Base-by-base conservation (phyloP, 352 stramenopile genomes). In the Phytopythium ostracodes region DNA sequence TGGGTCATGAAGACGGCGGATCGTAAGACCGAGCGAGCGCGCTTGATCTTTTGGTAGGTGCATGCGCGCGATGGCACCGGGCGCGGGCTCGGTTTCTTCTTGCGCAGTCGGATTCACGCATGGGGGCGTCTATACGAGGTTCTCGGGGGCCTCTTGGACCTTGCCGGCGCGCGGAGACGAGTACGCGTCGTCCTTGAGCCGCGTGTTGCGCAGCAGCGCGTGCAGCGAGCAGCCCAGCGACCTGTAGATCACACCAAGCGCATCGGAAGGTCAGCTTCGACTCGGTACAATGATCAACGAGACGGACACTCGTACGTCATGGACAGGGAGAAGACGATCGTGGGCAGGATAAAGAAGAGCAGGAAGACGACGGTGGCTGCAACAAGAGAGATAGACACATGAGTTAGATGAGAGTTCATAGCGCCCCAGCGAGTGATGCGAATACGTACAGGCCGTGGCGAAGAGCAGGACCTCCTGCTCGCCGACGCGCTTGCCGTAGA, bases 311-410 rank as follows among this genome's bases (percentile, higher is more conserved):
- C 76, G 62, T 73, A 89, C 80, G 75, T 86, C 58, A 79, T 71
- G 20, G 81, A 88, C 11, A 90, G 63, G 50, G 78, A 79, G 57
- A 90, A 88, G 56, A 90, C 62, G 55, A 90, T 83, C 11, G 72
- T 84, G 24, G 81, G 81, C 24, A 90, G 65, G 43, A 90, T 84
- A 67, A 88, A 88, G 70, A 88, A 87, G 25, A 90, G 70, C 36
- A 90, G 66, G 59, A 90, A 90, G 44, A 90, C 73, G 60, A 86
- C 73, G 14, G 81, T 88, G 20, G 79, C 81, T 88, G 63, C 42
- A 49, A 49, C 14, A 43, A 54, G 35, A 61, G 25, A 20, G 8
- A 20, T 7, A 54, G 35, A 61, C 22, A 20, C 18, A 20, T 7
- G 25, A 49, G 35, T 63, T 20, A 64, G 31, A 36, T 58, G 42